These are phyloP conservation scores for Cryphonectria nitschkei DNA, from an alignment of 2,329 filamentous ascomycete genomes.

Conservation along the genomic window DNA sequence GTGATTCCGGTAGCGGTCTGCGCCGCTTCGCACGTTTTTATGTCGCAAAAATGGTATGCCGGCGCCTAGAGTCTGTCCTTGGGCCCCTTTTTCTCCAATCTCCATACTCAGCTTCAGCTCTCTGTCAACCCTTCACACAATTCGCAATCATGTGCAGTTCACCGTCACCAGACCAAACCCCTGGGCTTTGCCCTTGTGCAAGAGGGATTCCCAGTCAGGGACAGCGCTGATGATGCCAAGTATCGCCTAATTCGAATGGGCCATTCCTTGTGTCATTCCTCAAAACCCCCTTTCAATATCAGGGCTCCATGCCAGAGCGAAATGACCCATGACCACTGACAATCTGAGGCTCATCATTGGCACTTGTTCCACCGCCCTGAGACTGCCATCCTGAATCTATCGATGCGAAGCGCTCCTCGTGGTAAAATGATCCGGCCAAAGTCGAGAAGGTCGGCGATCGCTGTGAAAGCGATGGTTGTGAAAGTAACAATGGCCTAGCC, in stretches of 20 bases:
- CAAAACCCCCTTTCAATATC: background rate
- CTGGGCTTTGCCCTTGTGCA: background rate
- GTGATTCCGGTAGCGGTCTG: constrained; percentile 1
- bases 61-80: background rate
- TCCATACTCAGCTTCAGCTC: background rate
- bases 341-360: background rate
- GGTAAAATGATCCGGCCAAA: background rate
- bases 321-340: background rate
- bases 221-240: background rate
- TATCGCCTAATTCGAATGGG: background rate
- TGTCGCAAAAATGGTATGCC: background rate
- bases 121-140: background rate
- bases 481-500: background rate
- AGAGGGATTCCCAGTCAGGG: background rate
- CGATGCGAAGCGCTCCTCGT: background rate
- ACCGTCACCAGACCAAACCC: background rate
- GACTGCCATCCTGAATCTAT: background rate
- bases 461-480: background rate
- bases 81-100: background rate
- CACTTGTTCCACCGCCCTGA: background rate
- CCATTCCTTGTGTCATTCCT: background rate
- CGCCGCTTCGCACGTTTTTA: background rate
- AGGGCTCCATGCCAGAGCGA: background rate
- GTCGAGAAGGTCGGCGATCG: background rate
- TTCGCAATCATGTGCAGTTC: background rate